phyloP scores from a whole-genome alignment of 768 basidiomycete species.

The Termitomyces sp. region DNA sequence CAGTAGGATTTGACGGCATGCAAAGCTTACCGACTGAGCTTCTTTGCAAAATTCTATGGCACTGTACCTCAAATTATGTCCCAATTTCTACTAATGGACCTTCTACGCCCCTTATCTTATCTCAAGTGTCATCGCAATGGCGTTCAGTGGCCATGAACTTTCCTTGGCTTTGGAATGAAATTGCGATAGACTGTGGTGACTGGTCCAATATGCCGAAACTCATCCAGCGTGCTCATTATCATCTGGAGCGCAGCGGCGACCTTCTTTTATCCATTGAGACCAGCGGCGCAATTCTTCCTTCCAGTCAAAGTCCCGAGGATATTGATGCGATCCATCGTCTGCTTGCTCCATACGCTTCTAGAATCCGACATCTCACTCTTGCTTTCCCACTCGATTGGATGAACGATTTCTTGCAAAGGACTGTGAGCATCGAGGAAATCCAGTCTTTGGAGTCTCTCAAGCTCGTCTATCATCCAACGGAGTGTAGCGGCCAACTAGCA shows the following conservation, averaged over 20 bases:
- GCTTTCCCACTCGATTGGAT: constrained; percentile 8
- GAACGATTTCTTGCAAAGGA: not conserved
- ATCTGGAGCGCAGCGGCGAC: constrained; percentile 1
- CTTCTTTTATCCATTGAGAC: constrained; percentile 1
- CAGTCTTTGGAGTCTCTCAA: constrained; percentile 5
- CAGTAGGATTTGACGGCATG: not conserved
- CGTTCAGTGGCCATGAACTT: constrained; percentile 1
- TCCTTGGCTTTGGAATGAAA: constrained; percentile 8
- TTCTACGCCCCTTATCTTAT: not conserved
- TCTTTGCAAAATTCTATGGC: constrained; percentile 7
- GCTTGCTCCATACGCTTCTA: not conserved
- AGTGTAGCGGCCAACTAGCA: not conserved
- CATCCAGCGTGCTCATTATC: not conserved
- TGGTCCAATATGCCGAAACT: constrained; percentile 3
- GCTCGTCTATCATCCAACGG: constrained; percentile 1
- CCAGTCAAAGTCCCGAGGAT: not conserved
- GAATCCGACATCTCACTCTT: constrained; percentile 9
- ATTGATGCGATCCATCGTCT: not conserved
- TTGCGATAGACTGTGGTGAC: constrained; percentile 7
- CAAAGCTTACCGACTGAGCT: constrained; percentile 5
- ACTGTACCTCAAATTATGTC: not conserved
- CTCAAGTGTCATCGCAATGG: constrained; percentile 8
- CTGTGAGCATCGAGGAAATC: not conserved
- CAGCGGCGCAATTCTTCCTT: not conserved
- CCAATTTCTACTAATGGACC: not conserved